Conservation (phyloP, 2,329 filamentous ascomycete species). For the Diplodia corticola region DNA sequence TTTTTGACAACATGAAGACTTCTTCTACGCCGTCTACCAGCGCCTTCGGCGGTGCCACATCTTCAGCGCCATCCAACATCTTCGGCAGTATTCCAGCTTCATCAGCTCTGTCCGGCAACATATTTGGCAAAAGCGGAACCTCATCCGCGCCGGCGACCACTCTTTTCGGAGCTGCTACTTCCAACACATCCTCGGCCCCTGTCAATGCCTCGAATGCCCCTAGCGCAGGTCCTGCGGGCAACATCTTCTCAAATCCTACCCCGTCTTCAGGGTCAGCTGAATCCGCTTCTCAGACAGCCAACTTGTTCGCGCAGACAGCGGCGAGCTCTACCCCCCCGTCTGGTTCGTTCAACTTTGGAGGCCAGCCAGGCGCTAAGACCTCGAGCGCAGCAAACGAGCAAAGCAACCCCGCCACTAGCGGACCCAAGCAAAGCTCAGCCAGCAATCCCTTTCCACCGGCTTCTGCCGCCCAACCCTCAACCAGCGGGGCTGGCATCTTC, state of each 20-base stretch:
- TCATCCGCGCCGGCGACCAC: neutral
- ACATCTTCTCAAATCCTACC: neutral
- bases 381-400: neutral
- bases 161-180: neutral
- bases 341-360: conserved; percentile 1
- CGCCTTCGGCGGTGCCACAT: neutral
- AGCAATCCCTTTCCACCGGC: neutral
- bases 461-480: neutral
- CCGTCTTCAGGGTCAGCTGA: neutral
- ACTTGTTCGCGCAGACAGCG: neutral
- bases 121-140: neutral
- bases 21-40: neutral
- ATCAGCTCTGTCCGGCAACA: conserved; percentile 3
- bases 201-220: neutral
- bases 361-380: neutral
- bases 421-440: neutral
- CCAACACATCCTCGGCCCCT: neutral
- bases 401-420: neutral
- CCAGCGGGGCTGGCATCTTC: neutral
- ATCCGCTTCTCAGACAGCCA: neutral
- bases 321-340: neutral
- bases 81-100: neutral
- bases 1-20: neutral
- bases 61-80: neutral
- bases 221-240: neutral